phyloP scores from a whole-genome alignment of 257 asterid genomes.

The Nicotiana noctiflora region DNA sequence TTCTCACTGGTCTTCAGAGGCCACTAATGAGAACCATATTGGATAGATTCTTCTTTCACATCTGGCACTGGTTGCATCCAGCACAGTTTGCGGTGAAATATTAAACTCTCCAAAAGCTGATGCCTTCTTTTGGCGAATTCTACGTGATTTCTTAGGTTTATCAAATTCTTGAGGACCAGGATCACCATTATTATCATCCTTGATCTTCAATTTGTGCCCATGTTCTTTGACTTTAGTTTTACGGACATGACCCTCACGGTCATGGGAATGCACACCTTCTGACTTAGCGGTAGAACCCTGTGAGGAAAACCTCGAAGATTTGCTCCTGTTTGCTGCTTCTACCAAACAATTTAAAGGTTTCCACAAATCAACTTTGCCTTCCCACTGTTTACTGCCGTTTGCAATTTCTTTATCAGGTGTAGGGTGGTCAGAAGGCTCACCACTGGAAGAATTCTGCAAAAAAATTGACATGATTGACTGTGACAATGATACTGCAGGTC shows the following conservation, averaged over 20 bases:
- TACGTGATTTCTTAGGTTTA: slow-evolving; percentile 65
- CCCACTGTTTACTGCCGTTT: slow-evolving; percentile 53
- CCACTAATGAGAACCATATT: slow-evolving; percentile 87
- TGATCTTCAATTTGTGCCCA: slow-evolving; percentile 52
- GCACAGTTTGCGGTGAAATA: slow-evolving; percentile 65
- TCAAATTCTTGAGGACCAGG: slow-evolving; percentile 46
- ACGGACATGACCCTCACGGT: slow-evolving; percentile 41
- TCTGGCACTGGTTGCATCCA: slow-evolving; percentile 51
- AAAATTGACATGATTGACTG: slow-evolving; percentile 15
- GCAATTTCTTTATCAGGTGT: slow-evolving; percentile 43
- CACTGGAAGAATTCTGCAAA: slow-evolving; percentile 53
- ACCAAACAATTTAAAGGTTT: slow-evolving; percentile 91
- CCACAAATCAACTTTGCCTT: slow-evolving; percentile 84
- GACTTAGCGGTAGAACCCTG: slow-evolving; percentile 59
- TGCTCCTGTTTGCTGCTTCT: slow-evolving; percentile 93
- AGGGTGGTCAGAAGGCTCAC: slow-evolving; percentile 47
- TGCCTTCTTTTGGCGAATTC: slow-evolving; percentile 61
- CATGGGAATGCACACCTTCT: slow-evolving; percentile 42
- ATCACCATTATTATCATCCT: slow-evolving; percentile 52
- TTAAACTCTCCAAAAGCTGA: slow-evolving; percentile 43
- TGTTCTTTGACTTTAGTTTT: slow-evolving; percentile 58
- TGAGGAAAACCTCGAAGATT: slow-evolving; percentile 51
- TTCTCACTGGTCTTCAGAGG: slow-evolving; percentile 73
- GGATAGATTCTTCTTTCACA: slow-evolving; percentile 56
- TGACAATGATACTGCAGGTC: background rate